Conservation (phyloP, 768 basidiomycete genomes). For the Hemileccinum rubropunctum region DNA sequence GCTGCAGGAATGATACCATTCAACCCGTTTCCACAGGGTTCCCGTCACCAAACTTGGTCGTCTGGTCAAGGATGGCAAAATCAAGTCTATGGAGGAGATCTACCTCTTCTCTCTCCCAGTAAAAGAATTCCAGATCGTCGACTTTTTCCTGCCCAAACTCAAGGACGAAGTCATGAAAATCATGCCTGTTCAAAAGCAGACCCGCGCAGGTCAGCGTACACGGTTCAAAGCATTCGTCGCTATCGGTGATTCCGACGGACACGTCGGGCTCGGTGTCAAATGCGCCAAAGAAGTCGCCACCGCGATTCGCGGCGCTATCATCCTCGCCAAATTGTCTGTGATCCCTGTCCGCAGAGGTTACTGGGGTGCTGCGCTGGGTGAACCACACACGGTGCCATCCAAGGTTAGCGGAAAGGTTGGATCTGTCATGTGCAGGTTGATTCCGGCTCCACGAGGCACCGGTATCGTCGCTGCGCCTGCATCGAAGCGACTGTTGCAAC, state of each 20-base stretch:
- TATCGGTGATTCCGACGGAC: constrained; percentile 97
- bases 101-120: constrained; percentile 99
- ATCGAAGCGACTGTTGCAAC: constrained; percentile 92
- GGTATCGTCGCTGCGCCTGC: constrained; percentile 99
- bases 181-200: constrained; percentile 99
- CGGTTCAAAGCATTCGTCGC: constrained; percentile 99
- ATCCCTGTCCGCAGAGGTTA: constrained; percentile 98
- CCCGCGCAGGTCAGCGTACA: constrained; percentile 98
- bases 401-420: constrained; percentile 99
- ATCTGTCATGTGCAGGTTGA: constrained; percentile 98
- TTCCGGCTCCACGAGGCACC: constrained; percentile 97
- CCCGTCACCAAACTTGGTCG: constrained; percentile 99
- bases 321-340: constrained; percentile 96
- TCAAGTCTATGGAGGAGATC: constrained; percentile 99
- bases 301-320: constrained; percentile 99
- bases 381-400: constrained; percentile 98
- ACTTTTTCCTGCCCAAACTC: constrained; percentile 97
- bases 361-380: constrained; percentile 99
- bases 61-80: constrained; percentile 98
- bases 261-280: constrained; percentile 99
- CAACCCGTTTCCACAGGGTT: constrained; percentile 52
- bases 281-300: constrained; percentile 99
- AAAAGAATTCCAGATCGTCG: constrained; percentile 99
- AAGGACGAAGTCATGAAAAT: constrained; percentile 99
- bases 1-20: constrained; percentile 2